Conservation (phyloP, 768 basidiomycete genomes). For the Leccinum broughii region DNA sequence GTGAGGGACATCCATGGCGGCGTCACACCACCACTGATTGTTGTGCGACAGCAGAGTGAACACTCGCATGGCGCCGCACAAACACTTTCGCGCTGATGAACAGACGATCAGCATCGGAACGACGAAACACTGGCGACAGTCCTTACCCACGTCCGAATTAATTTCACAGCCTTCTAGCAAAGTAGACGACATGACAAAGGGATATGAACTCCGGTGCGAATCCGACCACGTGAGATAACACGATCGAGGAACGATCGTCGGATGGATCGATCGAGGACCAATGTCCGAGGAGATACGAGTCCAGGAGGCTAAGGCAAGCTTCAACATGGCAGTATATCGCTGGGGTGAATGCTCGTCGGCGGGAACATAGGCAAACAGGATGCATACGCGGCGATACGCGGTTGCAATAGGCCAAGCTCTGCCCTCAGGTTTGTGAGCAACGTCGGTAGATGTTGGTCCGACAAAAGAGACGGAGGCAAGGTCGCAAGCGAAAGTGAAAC, state of each 20-base stretch:
- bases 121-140: neutral
- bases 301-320: conserved; percentile 59
- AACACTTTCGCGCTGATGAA: conserved; percentile 43
- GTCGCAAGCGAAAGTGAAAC: conserved; percentile 49
- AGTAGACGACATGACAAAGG: conserved; percentile 54
- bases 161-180: conserved; percentile 26
- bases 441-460: conserved; percentile 28
- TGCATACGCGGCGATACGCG: conserved; percentile 40
- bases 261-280: conserved; percentile 40
- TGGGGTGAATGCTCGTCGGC: conserved; percentile 9
- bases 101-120: neutral
- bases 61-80: conserved; percentile 61
- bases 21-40: conserved; percentile 54
- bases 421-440: conserved; percentile 35
- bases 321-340: conserved; percentile 45
- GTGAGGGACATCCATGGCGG: conserved; percentile 46
- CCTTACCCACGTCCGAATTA: conserved; percentile 22
- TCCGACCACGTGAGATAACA: conserved; percentile 16
- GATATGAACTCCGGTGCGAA: conserved; percentile 50
- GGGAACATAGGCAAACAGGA: conserved; percentile 45
- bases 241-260: conserved; percentile 12
- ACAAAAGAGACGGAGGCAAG: conserved; percentile 48
- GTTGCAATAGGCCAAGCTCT: conserved; percentile 42
- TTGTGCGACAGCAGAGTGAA: conserved; percentile 73
- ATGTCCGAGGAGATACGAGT: conserved; percentile 59